Percentiles rank a stretch among this genome's conserved stretches.
These are phyloP conservation scores for Russula earlei DNA, from an alignment of 768 basidiomycete species.

Conservation along the genomic window DNA sequence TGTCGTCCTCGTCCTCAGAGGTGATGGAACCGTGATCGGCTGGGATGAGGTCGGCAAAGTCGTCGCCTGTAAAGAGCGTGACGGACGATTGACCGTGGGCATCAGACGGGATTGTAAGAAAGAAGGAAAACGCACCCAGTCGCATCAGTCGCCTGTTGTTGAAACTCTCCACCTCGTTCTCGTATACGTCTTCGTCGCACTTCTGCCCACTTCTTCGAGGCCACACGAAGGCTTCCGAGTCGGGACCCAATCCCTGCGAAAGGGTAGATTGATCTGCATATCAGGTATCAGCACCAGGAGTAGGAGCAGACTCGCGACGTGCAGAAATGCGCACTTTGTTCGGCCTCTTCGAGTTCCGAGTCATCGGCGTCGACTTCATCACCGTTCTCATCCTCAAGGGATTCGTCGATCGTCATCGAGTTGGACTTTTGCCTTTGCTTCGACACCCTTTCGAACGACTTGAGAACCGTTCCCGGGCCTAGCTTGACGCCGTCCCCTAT, in stretches of 20 bases:
- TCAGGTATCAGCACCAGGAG: background rate
- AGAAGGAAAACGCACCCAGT: conserved; percentile 49
- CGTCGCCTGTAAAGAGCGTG: conserved; percentile 43
- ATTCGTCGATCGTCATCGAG: conserved; percentile 21
- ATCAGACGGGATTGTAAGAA: too few relatives aligned
- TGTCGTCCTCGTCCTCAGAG: conserved; percentile 38
- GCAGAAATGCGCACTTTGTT: conserved; percentile 37
- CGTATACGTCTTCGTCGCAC: conserved; percentile 54
- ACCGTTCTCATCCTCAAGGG: conserved; percentile 24
- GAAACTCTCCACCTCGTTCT: conserved; percentile 51
- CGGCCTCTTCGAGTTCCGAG: conserved; percentile 60
- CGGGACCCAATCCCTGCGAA: conserved; percentile 47
- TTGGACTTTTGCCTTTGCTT: conserved; percentile 30
- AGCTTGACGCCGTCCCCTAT: conserved; percentile 75
- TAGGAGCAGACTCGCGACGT: too few relatives aligned
- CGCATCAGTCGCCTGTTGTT: conserved; percentile 67
- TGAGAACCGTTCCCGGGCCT: conserved; percentile 59
- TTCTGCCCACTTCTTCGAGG: conserved; percentile 39
- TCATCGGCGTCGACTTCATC: conserved; percentile 16
- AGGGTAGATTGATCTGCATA: conserved; percentile 40
- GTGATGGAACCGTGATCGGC: conserved; percentile 52
- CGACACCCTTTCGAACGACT: conserved; percentile 68
- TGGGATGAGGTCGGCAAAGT: conserved; percentile 49
- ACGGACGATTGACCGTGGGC: too few relatives aligned
- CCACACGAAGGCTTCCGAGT: conserved; percentile 77